Conservation (phyloP, 805 yeast genomes). For the Wickerhamiella allomyrinae region DNA sequence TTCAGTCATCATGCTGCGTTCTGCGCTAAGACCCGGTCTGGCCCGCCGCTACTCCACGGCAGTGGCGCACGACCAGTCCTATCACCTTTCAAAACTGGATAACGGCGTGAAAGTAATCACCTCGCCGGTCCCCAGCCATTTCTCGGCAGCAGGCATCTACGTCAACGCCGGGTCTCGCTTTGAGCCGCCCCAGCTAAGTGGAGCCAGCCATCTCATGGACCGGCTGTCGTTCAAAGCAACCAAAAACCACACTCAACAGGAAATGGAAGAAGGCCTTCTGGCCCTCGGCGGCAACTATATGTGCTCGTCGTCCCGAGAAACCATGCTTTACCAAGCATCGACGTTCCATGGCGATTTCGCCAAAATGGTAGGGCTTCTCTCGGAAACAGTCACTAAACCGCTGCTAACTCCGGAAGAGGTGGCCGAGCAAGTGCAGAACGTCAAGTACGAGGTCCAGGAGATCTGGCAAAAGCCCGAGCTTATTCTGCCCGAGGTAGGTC, state of each 20-base stretch:
- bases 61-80: not conserved
- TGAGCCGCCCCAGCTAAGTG: constrained; percentile 48
- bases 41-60: not conserved
- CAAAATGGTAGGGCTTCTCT: constrained; percentile 57
- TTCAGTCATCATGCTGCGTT: not conserved
- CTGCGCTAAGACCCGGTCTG: not conserved
- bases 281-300: constrained; percentile 85
- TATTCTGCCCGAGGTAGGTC: constrained; percentile 79
- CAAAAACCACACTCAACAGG: constrained; percentile 32
- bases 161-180: constrained; percentile 83
- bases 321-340: constrained; percentile 85
- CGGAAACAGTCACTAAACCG: constrained; percentile 70
- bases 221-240: constrained; percentile 52
- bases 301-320: constrained; percentile 84
- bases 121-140: constrained; percentile 78
- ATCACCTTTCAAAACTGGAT: constrained; percentile 23
- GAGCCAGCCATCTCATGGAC: constrained; percentile 73
- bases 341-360: constrained; percentile 79
- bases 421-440: constrained; percentile 54
- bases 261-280: constrained; percentile 65
- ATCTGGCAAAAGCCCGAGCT: constrained; percentile 72
- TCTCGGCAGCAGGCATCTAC: constrained; percentile 79
- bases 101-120: constrained; percentile 79
- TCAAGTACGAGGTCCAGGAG: constrained; percentile 71
- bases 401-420: constrained; percentile 53